A percentile compares a stretch with the other conserved stretches of the same genome.
These are phyloP conservation scores for Coemansia sp. DNA, from an alignment of 192 early-diverging fungal species.

Conservation along the genomic window DNA sequence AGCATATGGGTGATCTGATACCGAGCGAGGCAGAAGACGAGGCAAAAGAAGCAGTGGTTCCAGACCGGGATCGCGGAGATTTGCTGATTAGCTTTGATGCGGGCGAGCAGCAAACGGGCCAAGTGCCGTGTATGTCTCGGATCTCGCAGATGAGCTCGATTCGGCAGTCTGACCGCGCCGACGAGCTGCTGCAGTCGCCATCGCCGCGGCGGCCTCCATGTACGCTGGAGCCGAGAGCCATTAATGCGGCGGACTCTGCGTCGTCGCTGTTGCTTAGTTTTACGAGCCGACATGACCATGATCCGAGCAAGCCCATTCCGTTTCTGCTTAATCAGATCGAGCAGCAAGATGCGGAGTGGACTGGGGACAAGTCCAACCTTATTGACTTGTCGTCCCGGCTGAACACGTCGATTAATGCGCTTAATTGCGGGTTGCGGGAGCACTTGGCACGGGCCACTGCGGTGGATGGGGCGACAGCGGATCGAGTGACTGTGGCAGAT, in stretches of 20 bases:
- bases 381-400: slow-evolving; percentile 39
- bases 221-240: neutral
- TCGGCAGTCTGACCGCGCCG: slow-evolving; percentile 3
- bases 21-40: neutral
- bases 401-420: slow-evolving; percentile 31
- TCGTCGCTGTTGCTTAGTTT: slow-evolving; percentile 23
- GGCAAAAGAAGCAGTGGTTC: slow-evolving; percentile 4
- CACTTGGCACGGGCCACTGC: slow-evolving; percentile 16
- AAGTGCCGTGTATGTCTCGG: slow-evolving; percentile 10
- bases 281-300: slow-evolving; percentile 14
- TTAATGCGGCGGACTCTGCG: neutral
- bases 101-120: slow-evolving; percentile 6
- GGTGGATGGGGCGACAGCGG: neutral
- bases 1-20: slow-evolving; percentile 1
- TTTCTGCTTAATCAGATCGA: slow-evolving; percentile 25
- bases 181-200: slow-evolving; percentile 24
- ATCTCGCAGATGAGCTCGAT: slow-evolving; percentile 39
- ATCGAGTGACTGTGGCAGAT: too few relatives aligned
- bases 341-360: slow-evolving; percentile 9
- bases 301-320: slow-evolving; percentile 17
- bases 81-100: slow-evolving; percentile 24
- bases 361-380: slow-evolving; percentile 14
- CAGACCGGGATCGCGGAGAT: neutral
- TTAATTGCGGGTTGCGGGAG: slow-evolving; percentile 32
- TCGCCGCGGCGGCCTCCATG: slow-evolving; percentile 15